A percentile compares a stretch with the other conserved stretches of the same genome.
These are phyloP conservation scores for Globisporangium carolinianum DNA, from an alignment of 352 stramenopile species.

Conservation along the genomic window DNA sequence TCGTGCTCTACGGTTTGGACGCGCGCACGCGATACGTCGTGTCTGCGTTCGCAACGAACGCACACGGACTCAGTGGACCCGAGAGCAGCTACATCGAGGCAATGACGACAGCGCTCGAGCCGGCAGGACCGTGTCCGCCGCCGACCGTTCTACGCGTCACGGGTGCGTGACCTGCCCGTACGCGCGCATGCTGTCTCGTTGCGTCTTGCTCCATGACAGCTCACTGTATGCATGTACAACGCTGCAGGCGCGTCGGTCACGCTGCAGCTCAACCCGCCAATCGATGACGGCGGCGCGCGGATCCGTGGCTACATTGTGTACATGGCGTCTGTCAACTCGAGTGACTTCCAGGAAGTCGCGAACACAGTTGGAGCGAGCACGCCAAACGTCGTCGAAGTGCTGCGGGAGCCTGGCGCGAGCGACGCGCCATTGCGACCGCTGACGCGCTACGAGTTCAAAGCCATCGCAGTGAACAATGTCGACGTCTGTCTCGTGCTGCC, in stretches of 20 bases:
- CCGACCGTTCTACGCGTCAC: conserved; percentile 5
- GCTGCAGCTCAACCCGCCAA: conserved; percentile 5
- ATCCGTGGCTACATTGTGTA: conserved; percentile 57
- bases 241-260: conserved; percentile 6
- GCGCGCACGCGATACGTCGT: conserved; percentile 7
- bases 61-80: background rate
- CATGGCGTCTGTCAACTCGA: conserved; percentile 26
- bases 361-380: conserved; percentile 17
- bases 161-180: background rate
- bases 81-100: background rate
- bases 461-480: conserved; percentile 34
- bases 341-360: conserved; percentile 25
- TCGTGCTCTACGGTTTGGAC: conserved; percentile 6
- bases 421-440: conserved; percentile 22
- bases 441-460: conserved; percentile 45
- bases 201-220: background rate
- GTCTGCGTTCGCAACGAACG: conserved; percentile 4
- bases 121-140: conserved; percentile 5
- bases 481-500: conserved; percentile 33
- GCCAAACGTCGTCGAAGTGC: conserved; percentile 28
- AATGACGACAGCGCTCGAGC: conserved; percentile 1
- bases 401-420: conserved; percentile 13
- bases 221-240: too few relatives aligned
- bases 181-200: background rate
- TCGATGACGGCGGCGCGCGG: conserved; percentile 12